phyloP scores from a whole-genome alignment of 176 grass and related monocot genomes.

The Eremochloa ophiuroides region DNA sequence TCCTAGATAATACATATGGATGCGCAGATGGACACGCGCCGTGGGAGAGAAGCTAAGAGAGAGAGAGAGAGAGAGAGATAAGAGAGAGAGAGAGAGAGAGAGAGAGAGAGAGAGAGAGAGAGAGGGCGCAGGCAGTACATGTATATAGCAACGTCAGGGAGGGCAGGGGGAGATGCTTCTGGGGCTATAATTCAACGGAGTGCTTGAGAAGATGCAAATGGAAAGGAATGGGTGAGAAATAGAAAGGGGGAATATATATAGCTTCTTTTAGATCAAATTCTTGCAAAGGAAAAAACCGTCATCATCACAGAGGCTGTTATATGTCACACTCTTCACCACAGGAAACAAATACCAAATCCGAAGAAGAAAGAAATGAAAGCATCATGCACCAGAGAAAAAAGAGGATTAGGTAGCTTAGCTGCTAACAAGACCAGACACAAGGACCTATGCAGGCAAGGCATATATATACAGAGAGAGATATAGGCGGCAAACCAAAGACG shows the following conservation, averaged over 20 bases:
- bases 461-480: not conserved
- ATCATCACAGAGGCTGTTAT: constrained; percentile 42
- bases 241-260: constrained; percentile 55
- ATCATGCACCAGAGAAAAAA: not conserved
- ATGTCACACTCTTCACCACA: constrained; percentile 6
- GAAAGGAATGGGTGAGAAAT: constrained; percentile 37
- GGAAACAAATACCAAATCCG: not conserved
- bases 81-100: too few species aligned
- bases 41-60: not conserved
- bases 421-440: not conserved
- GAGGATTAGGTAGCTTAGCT: not conserved
- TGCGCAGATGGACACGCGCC: not conserved
- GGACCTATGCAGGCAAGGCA: not conserved
- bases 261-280: constrained; percentile 48
- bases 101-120: not conserved
- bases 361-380: not conserved
- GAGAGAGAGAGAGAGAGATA: not conserved
- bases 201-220: constrained; percentile 34
- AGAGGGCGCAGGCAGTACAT: not conserved
- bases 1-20: not conserved
- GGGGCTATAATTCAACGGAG: constrained; percentile 34
- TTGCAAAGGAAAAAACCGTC: constrained; percentile 32
- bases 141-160: not conserved
- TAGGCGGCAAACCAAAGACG: not conserved
- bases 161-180: constrained; percentile 15